phyloP scores from a whole-genome alignment of 2,329 filamentous ascomycete genomes.

The Xylariaceae sp. region DNA sequence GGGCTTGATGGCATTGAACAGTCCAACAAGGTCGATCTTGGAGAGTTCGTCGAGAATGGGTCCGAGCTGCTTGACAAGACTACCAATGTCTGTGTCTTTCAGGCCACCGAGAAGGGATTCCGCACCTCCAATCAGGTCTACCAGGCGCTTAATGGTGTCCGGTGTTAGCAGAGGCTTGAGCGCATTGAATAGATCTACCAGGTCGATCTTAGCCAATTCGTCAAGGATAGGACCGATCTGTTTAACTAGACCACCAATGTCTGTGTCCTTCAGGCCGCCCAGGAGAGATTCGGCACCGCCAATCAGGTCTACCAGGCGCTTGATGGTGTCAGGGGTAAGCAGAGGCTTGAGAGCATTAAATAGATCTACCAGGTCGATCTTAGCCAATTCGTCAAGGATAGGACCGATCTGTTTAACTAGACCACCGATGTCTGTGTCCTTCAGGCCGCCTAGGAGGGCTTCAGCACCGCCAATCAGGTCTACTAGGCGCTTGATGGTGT shows the following conservation, averaged over 20 bases:
- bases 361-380: slow-evolving; percentile 33
- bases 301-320: slow-evolving; percentile 31
- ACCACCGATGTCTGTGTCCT: slow-evolving; percentile 35
- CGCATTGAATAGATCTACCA: slow-evolving; percentile 32
- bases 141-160: slow-evolving; percentile 23
- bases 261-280: slow-evolving; percentile 33
- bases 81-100: slow-evolving; percentile 22
- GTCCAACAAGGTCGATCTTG: slow-evolving; percentile 29
- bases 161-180: slow-evolving; percentile 33
- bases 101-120: slow-evolving; percentile 4
- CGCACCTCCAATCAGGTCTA: slow-evolving; percentile 5
- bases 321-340: slow-evolving; percentile 24
- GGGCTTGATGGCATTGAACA: slow-evolving; percentile 33
- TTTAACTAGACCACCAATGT: slow-evolving; percentile 35
- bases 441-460: slow-evolving; percentile 29
- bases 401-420: slow-evolving; percentile 35
- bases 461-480: slow-evolving; percentile 32
- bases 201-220: slow-evolving; percentile 32
- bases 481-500: slow-evolving; percentile 32
- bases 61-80: slow-evolving; percentile 28
- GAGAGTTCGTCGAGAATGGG: slow-evolving; percentile 31
- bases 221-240: slow-evolving; percentile 33
- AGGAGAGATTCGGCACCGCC: slow-evolving; percentile 30
- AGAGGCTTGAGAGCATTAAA: slow-evolving; percentile 29
- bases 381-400: slow-evolving; percentile 30